phyloP scores from a whole-genome alignment of 495 filamentous ascomycete genomes.

The Tuber calosporum region DNA sequence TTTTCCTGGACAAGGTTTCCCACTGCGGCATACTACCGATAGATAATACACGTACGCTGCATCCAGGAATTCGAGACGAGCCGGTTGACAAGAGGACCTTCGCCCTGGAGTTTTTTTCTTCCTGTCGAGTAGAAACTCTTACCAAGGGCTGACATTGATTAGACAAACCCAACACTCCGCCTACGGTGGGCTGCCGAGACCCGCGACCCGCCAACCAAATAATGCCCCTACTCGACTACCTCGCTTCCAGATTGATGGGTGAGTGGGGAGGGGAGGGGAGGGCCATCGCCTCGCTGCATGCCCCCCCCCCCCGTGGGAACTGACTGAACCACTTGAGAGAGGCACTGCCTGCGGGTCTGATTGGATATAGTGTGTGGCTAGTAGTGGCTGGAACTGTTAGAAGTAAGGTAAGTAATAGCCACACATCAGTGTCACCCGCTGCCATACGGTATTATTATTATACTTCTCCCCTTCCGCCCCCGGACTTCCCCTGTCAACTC shows the following conservation, averaged over 20 bases:
- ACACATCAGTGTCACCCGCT: not conserved
- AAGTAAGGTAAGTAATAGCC: not conserved
- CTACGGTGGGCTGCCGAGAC: no score
- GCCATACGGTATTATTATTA: no score
- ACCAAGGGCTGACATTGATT: slow-evolving; percentile 1
- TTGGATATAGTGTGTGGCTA: not conserved
- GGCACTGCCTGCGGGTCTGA: not conserved
- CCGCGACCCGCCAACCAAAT: slow-evolving; percentile 4
- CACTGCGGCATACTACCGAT: not conserved
- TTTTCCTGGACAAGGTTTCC: not conserved
- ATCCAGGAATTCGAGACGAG: not conserved
- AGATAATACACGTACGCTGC: not conserved
- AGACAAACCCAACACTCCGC: no score
- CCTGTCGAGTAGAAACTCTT: not conserved
- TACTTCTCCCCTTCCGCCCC: not conserved
- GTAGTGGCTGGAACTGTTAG: not conserved
- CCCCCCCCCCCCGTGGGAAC: not conserved
- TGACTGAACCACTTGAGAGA: no score
- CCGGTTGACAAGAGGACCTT: not conserved
- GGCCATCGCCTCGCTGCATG: not conserved
- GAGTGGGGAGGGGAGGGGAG: not conserved
- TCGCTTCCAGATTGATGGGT: not conserved
- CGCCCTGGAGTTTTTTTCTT: not conserved
- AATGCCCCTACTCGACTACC: not conserved
- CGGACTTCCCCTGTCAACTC: not conserved